Conservation (phyloP, 1,284 basidiomycete species). For the Austroboletus olivaceoglutinosus region DNA sequence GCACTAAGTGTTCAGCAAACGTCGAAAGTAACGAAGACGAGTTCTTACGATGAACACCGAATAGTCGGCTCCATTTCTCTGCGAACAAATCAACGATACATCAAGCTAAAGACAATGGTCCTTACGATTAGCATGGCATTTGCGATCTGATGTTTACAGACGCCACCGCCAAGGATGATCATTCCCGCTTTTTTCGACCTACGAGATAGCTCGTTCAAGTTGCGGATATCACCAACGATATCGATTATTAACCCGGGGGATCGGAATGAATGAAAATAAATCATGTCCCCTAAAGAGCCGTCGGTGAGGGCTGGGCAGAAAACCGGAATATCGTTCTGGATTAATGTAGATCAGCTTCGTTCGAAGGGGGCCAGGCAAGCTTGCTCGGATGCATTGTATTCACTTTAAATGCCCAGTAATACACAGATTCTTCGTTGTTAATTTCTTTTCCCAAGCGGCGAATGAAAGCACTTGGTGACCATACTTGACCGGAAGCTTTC, state of each 20-base stretch:
- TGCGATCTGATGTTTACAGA: constrained; percentile 99
- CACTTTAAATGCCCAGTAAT: constrained; percentile 99
- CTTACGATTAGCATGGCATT: constrained; percentile 97
- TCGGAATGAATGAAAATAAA: constrained; percentile 97
- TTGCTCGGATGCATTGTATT: constrained; percentile 35
- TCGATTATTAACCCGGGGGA: constrained; percentile 88
- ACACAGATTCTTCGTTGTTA: constrained; percentile 94
- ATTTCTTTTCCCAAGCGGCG: constrained; percentile 93
- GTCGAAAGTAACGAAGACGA: not conserved
- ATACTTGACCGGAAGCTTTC: constrained; percentile 65
- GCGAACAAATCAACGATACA: constrained; percentile 10
- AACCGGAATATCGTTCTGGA: constrained; percentile 94
- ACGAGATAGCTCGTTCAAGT: constrained; percentile 88
- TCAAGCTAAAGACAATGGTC: constrained; percentile 19
- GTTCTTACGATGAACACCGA: constrained; percentile 87
- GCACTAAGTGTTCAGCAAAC: constrained; percentile 8
- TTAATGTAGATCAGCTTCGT: constrained; percentile 29
- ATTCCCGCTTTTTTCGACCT: constrained; percentile 94
- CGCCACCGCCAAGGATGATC: constrained; percentile 97
- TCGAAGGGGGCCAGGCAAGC: constrained; percentile 9
- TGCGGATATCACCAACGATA: constrained; percentile 92
- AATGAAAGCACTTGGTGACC: constrained; percentile 96
- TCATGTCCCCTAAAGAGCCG: constrained; percentile 98
- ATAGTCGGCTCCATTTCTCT: constrained; percentile 98
- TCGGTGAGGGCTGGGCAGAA: constrained; percentile 99